Evolutionary conservation across 805 yeast genomes (phyloP).

Genomic region (Wickerhamiella kazuoi): DNA sequence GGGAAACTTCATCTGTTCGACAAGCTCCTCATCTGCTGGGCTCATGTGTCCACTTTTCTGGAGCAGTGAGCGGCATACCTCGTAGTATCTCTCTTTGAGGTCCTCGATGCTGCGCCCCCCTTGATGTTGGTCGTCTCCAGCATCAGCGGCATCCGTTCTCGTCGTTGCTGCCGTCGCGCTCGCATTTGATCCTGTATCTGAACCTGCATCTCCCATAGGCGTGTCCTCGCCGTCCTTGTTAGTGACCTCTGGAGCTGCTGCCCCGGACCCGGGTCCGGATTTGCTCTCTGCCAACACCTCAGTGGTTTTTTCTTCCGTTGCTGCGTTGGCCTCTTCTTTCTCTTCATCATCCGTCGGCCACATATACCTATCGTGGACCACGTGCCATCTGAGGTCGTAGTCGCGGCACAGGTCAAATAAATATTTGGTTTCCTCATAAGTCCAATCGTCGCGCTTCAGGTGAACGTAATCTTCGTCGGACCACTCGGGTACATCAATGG

Average conservation of each 20-base stretch:
- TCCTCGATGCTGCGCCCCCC: slow-evolving; percentile 47
- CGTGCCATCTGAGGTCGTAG: slow-evolving; percentile 53
- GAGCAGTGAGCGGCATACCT: slow-evolving; percentile 41
- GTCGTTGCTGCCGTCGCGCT: background rate
- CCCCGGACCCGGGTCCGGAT: background rate
- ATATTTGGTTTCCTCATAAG: slow-evolving; percentile 57
- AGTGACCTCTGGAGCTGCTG: no score
- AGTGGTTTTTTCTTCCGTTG: background rate
- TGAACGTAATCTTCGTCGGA: slow-evolving; percentile 41
- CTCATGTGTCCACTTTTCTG: slow-evolving; percentile 25
- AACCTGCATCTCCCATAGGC: background rate
- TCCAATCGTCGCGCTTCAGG: slow-evolving; percentile 42
- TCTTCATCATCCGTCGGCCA: slow-evolving; percentile 9
- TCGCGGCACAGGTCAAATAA: slow-evolving; percentile 44
- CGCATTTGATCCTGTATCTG: background rate
- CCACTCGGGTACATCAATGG: slow-evolving; percentile 52
- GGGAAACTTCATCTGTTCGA: slow-evolving; percentile 50
- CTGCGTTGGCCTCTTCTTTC: background rate
- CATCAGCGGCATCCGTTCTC: background rate
- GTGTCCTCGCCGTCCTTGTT: slow-evolving; percentile 1
- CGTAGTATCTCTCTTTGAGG: slow-evolving; percentile 64
- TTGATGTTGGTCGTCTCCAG: no score
- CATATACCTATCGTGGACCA: slow-evolving; percentile 43
- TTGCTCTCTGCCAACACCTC: slow-evolving; percentile 5
- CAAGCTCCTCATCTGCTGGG: slow-evolving; percentile 33